Conservation (phyloP, 2,329 filamentous ascomycete genomes). For the Aschersonia sp. region DNA sequence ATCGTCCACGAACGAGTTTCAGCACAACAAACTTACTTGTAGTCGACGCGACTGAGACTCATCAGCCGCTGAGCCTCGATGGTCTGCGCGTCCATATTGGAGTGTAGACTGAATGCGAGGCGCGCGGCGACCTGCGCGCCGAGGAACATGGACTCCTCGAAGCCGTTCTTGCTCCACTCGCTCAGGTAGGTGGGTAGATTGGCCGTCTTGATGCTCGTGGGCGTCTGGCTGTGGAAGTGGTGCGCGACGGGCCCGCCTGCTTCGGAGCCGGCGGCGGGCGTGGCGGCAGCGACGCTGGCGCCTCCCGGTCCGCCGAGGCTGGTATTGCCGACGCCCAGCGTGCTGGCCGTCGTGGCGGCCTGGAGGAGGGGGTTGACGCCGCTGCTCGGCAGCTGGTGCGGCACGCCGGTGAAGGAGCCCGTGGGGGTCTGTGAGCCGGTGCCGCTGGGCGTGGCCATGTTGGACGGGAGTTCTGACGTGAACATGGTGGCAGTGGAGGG, state of each 20-base stretch:
- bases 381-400: slow-evolving; percentile 39
- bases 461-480: slow-evolving; percentile 89
- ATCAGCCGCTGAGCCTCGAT: slow-evolving; percentile 39
- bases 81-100: slow-evolving; percentile 36
- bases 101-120: slow-evolving; percentile 42
- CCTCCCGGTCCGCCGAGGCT: slow-evolving; percentile 20
- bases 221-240: slow-evolving; percentile 55
- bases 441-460: slow-evolving; percentile 78
- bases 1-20: neutral
- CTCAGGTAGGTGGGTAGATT: slow-evolving; percentile 72
- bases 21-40: slow-evolving; percentile 34
- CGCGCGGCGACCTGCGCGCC: slow-evolving; percentile 73
- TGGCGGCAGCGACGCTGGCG: slow-evolving; percentile 18
- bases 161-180: slow-evolving; percentile 73
- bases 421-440: slow-evolving; percentile 89
- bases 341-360: slow-evolving; percentile 69
- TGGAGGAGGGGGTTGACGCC: slow-evolving; percentile 83
- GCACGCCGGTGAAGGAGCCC: slow-evolving; percentile 37
- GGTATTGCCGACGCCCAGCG: slow-evolving; percentile 28
- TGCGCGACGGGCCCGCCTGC: slow-evolving; percentile 22
- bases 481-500: slow-evolving; percentile 92
- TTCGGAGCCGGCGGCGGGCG: slow-evolving; percentile 25
- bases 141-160: slow-evolving; percentile 75
- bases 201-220: slow-evolving; percentile 69
- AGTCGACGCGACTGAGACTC: slow-evolving; percentile 44